Evolutionary conservation across 345 rosid species (phyloP), one percentile per base, ranked within the genome.

Genomic region (Hibiscus syriacus): DNA sequence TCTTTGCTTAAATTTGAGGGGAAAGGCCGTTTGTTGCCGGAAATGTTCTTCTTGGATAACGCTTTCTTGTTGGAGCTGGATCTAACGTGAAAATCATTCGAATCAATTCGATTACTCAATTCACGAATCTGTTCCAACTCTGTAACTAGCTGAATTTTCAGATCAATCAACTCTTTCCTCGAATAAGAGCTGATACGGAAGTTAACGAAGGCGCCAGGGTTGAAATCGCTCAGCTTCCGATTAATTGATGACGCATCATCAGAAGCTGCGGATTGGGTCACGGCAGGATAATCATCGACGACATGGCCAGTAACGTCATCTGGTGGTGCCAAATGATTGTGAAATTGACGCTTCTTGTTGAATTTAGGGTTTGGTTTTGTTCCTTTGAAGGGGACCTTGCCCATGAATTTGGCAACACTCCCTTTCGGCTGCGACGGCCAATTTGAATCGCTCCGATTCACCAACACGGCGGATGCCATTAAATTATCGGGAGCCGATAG

Each of bases 61-160:
- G 70, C n/a, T 73, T 81, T 67, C 71, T 66, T 55, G 66, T 74
- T 72, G 26, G 82, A 60, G 71, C 70, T 55, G 74, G 92, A n/a
- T n/a, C n/a, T n/a, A n/a, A n/a, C n/a, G n/a, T n/a, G n/a, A n/a
- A n/a, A n/a, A n/a, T n/a, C n/a, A n/a, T n/a, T 73, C 1, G 86
- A 68, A 3, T 83, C 80, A 56, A 87, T 81, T 20, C 90, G 87
- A 56, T 72, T 81, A 61, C 77, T 85, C 14, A 90, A 66, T 71
- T 73, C 73, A 30, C 92, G 89, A 70, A 90, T 85, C 83, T 75
- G 88, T 67, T 86, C 94, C 10, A 90, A 88, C 84, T 90, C 97
- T 8, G 10, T 58, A 13, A 73, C 75, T 70, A 90, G 72, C 6
- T 82, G 88, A 67, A 64, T 76, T 72, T 85, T 88, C 5, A 88